A percentile compares a stretch with the other conserved stretches of the same genome.
Evolutionary conservation across 768 basidiomycete species (phyloP).

Genomic region (Calocybe cyanea): DNA sequence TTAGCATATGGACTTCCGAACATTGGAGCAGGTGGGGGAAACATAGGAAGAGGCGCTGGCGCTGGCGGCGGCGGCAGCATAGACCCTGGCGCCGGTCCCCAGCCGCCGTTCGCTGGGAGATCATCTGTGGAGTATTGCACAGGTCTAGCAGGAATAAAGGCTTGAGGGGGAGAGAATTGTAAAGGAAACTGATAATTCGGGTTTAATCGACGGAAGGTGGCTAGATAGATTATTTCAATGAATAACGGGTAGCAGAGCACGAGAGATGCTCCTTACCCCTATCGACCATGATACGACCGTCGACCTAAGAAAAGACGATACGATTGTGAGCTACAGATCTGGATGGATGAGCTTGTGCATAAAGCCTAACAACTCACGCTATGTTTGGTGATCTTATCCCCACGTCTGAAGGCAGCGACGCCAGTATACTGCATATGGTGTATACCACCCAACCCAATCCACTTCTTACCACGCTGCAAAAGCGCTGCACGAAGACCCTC

Average conservation of each 20-base stretch:
- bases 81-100: too few species aligned
- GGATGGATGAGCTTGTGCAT: background rate
- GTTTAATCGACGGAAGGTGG: constrained; percentile 50
- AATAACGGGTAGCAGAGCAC: background rate
- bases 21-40: too few species aligned
- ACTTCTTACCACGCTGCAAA: constrained; percentile 50
- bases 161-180: background rate
- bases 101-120: too few species aligned
- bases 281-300: constrained; percentile 60
- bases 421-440: constrained; percentile 60
- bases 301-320: constrained; percentile 33
- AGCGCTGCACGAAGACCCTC: constrained; percentile 37
- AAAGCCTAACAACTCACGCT: constrained; percentile 36
- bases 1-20: too few species aligned
- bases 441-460: constrained; percentile 48
- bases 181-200: constrained; percentile 47
- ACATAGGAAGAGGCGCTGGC: too few species aligned
- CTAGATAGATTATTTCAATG: constrained; percentile 12
- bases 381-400: constrained; percentile 38
- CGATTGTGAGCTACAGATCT: too few species aligned
- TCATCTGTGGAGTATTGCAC: too few species aligned
- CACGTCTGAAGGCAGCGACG: constrained; percentile 37
- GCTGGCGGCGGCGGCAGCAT: too few species aligned
- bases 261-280: constrained; percentile 30
- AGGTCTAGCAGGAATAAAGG: too few species aligned